A percentile compares a stretch with the other conserved stretches of the same genome.
Evolutionary conservation across 331 rosid species (phyloP).

Genomic region (Malus hybrid): DNA sequence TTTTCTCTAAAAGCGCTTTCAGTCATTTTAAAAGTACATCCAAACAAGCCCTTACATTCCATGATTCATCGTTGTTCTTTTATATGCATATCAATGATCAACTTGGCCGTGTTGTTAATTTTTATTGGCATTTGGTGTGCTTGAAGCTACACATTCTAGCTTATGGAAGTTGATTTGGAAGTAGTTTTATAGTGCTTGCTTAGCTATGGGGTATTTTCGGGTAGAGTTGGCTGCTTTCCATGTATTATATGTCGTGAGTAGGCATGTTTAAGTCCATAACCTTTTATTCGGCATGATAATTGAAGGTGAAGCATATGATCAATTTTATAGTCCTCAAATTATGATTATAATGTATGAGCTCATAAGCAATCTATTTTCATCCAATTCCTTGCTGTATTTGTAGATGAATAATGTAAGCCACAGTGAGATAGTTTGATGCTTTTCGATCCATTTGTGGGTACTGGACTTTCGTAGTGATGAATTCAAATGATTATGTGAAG

Average conservation of each 20-base stretch:
- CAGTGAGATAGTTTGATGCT: not conserved
- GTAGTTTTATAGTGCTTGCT: not conserved
- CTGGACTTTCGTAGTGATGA: not conserved
- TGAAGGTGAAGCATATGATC: not conserved
- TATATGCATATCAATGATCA: not conserved
- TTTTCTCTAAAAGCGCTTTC: too few relatives aligned
- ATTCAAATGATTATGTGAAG: not conserved
- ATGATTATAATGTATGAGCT: not conserved
- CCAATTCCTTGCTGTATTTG: not conserved
- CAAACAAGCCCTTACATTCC: not conserved
- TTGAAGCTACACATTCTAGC: not conserved
- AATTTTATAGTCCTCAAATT: not conserved
- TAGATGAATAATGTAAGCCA: not conserved
- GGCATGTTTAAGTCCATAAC: not conserved
- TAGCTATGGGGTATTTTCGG: not conserved
- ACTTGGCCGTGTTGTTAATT: not conserved
- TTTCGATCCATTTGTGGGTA: not conserved
- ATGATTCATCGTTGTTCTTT: not conserved
- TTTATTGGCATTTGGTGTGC: not conserved
- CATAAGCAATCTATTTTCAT: not conserved
- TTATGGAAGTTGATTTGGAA: not conserved
- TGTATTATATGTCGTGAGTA: not conserved
- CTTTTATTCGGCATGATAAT: not conserved
- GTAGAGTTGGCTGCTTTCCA: not conserved
- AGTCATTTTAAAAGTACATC: too few relatives aligned